Conservation (phyloP, 768 basidiomycete genomes). For the Termitomyces sp. region DNA sequence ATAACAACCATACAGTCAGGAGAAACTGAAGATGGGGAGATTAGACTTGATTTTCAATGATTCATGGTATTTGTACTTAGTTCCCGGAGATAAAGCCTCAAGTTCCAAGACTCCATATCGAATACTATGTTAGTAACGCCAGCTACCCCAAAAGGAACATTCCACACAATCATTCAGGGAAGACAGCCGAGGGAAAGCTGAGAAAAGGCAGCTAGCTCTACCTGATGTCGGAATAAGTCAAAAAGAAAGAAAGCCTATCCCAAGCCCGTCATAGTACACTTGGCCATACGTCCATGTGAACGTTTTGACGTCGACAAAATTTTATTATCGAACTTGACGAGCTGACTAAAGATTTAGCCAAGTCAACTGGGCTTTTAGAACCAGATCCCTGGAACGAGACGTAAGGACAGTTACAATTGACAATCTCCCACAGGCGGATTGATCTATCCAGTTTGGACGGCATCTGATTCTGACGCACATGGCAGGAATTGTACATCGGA, state of each 20-base stretch:
- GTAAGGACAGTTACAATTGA: neutral
- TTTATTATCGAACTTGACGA: neutral
- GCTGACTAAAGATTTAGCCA: neutral
- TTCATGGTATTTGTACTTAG: constrained; percentile 21
- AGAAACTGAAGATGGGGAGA: constrained; percentile 9
- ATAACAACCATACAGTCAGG: constrained; percentile 15
- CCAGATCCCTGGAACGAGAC: neutral
- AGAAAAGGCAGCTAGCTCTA: constrained; percentile 4
- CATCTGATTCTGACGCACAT: neutral
- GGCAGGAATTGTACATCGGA: too few species aligned
- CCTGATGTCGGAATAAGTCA: constrained; percentile 14
- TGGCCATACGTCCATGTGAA: constrained; percentile 2
- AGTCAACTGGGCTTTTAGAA: neutral
- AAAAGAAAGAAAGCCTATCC: constrained; percentile 13
- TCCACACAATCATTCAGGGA: constrained; percentile 16
- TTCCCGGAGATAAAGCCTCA: constrained; percentile 6
- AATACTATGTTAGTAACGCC: constrained; percentile 2
- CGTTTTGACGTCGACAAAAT: neutral
- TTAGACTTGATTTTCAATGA: constrained; percentile 8
- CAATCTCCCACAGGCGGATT: neutral
- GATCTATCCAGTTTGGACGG: neutral
- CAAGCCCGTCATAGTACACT: too few species aligned
- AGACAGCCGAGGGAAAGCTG: constrained; percentile 23
- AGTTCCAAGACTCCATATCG: constrained; percentile 11
- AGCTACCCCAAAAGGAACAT: constrained; percentile 13